These are phyloP conservation scores for Amanita thiersii DNA, from an alignment of 768 basidiomycete genomes.

Conservation along the genomic window DNA sequence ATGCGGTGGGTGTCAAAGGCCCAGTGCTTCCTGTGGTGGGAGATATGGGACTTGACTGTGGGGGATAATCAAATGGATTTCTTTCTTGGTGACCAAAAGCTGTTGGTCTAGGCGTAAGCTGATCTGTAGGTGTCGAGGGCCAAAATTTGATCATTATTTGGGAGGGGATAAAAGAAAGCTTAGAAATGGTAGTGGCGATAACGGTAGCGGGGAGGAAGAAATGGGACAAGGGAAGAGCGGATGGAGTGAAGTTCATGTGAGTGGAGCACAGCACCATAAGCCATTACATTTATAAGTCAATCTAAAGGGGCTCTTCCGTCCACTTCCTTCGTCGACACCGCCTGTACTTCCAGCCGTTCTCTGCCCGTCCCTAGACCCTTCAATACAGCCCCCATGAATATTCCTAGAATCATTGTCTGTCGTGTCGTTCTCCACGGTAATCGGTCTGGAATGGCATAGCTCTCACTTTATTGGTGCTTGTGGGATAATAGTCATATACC, in stretches of 20 bases:
- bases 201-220: slow-evolving; percentile 8
- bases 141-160: slow-evolving; percentile 62
- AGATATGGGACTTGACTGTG: slow-evolving; percentile 9
- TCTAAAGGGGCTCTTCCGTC: slow-evolving; percentile 9
- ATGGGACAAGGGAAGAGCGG: neutral
- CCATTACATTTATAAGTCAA: slow-evolving; percentile 10
- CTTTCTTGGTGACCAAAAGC: slow-evolving; percentile 27
- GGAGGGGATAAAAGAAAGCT: slow-evolving; percentile 15
- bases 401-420: slow-evolving; percentile 45
- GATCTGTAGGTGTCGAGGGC: slow-evolving; percentile 44
- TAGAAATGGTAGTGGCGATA: slow-evolving; percentile 7
- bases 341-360: slow-evolving; percentile 15
- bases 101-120: slow-evolving; percentile 50
- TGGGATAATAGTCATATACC: slow-evolving; percentile 17
- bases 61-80: slow-evolving; percentile 58
- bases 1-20: slow-evolving; percentile 22
- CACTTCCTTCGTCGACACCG: neutral
- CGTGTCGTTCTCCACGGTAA: slow-evolving; percentile 42
- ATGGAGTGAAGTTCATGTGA: slow-evolving; percentile 3
- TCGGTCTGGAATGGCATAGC: slow-evolving; percentile 36
- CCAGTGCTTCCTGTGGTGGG: slow-evolving; percentile 10
- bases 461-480: neutral
- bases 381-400: slow-evolving; percentile 48
- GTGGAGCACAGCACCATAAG: slow-evolving; percentile 9
- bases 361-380: slow-evolving; percentile 34